Evolutionary conservation across 305 asterid genomes (phyloP), one percentile per base, ranked within the genome.

Genomic region (Ajuga reptans): DNA sequence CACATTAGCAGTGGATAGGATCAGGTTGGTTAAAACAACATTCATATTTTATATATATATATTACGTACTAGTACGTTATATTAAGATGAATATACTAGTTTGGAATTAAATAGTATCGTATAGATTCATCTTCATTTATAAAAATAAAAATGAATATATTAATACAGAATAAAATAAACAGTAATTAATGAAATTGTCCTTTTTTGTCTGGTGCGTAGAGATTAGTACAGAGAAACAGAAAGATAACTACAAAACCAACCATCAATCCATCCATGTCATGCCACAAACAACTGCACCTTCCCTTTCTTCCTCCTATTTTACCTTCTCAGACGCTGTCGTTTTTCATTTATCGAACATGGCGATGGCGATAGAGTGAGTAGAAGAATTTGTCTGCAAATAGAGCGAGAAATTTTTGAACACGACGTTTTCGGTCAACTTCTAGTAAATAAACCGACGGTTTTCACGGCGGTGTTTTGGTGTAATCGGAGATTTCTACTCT

Each of bases 261-360:
- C 72, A 77, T 68, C 63, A 68, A 77, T 67, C 78, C 78, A 73
- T 63, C 78, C 78, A 68, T 68, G 81, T 77, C 77, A 77, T 9
- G 56, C 76, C 71, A 29, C 78, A 39, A 52, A 12, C 37, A 59
- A 15, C 55, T 63, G 3, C 61, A 34, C 10, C 47, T 5, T 3
- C 71, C 68, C 64, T 45, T 56, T 68, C 73, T 50, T 31, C 36
- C 53, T 43, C 52, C 60, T 27, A 45, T 71, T 59, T 71, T 52
- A 65, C 68, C 82, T 39, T 14, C 64, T 68, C 41, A 11, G 33
- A 77, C 78, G 84, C 46, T 21, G 75, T 74, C 74, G 78, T 64
- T 71, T 61, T 2, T 18, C 11, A 55, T 0, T 21, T 37, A 57
- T 34, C 61, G 4, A 42, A 6, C 75, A 77, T 77, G 81, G 69